These are phyloP conservation scores for Trichoderma koningii DNA, from an alignment of 2,329 filamentous ascomycete species.

Conservation along the genomic window DNA sequence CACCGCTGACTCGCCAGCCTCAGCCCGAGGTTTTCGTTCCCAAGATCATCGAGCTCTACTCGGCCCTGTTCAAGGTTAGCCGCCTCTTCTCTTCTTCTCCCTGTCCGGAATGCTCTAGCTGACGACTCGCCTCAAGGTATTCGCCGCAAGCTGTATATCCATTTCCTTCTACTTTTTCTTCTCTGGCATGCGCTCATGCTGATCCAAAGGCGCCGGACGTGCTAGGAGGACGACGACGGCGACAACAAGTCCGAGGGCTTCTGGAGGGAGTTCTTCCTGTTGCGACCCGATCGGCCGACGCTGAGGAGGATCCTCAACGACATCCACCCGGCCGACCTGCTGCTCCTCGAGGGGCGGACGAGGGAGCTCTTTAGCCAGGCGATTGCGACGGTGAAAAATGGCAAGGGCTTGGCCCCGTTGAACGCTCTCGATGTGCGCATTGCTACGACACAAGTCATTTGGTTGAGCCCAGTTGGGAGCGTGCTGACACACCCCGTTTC, in stretches of 20 bases:
- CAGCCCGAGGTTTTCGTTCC: constrained; percentile 89
- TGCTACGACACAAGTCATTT: not conserved
- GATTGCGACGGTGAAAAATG: constrained; percentile 66
- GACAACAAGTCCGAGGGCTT: constrained; percentile 80
- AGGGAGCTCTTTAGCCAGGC: constrained; percentile 77
- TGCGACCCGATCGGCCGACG: constrained; percentile 73
- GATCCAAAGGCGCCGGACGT: constrained; percentile 31
- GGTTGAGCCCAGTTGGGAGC: constrained; percentile 38
- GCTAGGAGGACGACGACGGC: constrained; percentile 62
- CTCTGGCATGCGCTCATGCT: constrained; percentile 33
- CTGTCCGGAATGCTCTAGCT: constrained; percentile 27
- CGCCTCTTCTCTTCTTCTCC: not conserved
- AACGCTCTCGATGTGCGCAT: constrained; percentile 80
- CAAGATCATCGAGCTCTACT: constrained; percentile 90
- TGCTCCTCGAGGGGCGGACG: constrained; percentile 75
- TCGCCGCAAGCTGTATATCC: constrained; percentile 19
- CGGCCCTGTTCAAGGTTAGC: constrained; percentile 74
- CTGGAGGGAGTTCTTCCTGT: constrained; percentile 93
- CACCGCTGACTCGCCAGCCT: constrained; percentile 89
- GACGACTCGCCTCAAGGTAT: constrained; percentile 34
- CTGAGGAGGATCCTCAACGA: constrained; percentile 69
- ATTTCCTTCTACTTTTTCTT: constrained; percentile 24
- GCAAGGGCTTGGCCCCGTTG: constrained; percentile 63
- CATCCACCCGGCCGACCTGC: constrained; percentile 72
- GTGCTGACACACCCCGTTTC: constrained; percentile 33